Evolutionary conservation across 2,329 filamentous ascomycete species (phyloP), one percentile per base, ranked within the genome.

Genomic region (Fusarium fujikuroi): DNA sequence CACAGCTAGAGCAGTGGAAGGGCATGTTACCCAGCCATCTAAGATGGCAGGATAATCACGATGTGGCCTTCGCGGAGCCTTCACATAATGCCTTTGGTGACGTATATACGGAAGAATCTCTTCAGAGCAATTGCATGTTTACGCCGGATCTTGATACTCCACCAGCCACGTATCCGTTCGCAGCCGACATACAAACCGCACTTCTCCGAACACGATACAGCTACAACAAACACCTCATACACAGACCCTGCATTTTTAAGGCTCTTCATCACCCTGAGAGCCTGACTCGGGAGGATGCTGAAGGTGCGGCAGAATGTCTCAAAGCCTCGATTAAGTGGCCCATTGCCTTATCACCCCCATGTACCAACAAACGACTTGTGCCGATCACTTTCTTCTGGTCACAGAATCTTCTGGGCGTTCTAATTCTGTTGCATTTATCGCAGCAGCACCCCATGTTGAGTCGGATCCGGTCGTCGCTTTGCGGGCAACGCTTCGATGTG

Each of bases 311-410:
- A 7, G 83, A 88, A 63, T 91, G 89, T 70, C 84, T 91, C 21
- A 84, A 87, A 72, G 84, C 87, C 3, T 87, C 85, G n/a, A 80
- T 91, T 19, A 83, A 87, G 63, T 92, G 90, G 90, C 89, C 90
- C 3, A 83, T 91, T 30, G 83, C 85, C 28, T 85, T 91, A 81
- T 86, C 87, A 12, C 89, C 89, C 0, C 84, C 87, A 2, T 87
- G 86, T 69, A 83, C 85, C 60, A 86, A 86, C 77, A 92, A 91
- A 79, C 82, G 89, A 40, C 82, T 91, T 9, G 81, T 91, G 2
- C 89, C 89, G 2, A 86, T 87, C 63, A 75, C 88, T 3, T 91
- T 90, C 76, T 88, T 89, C 60, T 91, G 89, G 87, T 89, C 88
- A 14, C 89, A 91, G 72, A 90, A 90, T 67, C 84, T 91, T 46